Base-by-base conservation (phyloP, 2,329 filamentous ascomycete species). In the Exophiala viscosa region DNA sequence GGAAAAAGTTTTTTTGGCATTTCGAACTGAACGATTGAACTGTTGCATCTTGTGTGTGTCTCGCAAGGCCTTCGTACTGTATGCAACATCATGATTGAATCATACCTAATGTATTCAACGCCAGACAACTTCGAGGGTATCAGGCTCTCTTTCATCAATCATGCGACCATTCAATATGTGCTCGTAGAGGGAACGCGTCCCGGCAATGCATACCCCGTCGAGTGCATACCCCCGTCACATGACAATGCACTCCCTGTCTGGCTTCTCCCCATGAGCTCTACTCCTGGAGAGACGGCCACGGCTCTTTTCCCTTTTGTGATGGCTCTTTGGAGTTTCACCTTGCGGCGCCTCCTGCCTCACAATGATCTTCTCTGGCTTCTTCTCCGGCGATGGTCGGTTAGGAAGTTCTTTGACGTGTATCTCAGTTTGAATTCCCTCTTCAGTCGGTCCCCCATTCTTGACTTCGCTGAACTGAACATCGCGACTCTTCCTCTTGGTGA, bases 201-300 rank as follows among this genome's bases (percentile, higher is more conserved):
- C 5, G 8, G 23, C 23, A 28, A 5, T 4, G 23, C 23, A 28
- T 5, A 28, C 5, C 23, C 23, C 6, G 6, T 23, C 2, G 8
- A 28, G 23, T 42, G 20, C 40, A 28, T 8, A 10, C 5, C 3
- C 2, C 18, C n/a, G n/a, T 66, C 62, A 73, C 71, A 73, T 75
- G 36, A 73, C 62, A 50, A 62, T 49, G 61, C 73, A 76, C 57
- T 76, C 73, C 44, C 73, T 66, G 38, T 76, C 73, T 7, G 69
- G 66, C 36, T 66, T 65, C 35, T 66, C 67, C 39, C 52, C 52
- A 34, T 59, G 57, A 34, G 45, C 45, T 45, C 56, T 63, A 23
- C 56, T 59, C 39, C 53, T 61, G 7, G 59, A 55, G 17, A 59
- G 47, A 14, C 54, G 54, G 28, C 58, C 63, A 44, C 59, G 65